phyloP scores from a whole-genome alignment of 495 filamentous ascomycete species.

The Tetracladium marchalianum region DNA sequence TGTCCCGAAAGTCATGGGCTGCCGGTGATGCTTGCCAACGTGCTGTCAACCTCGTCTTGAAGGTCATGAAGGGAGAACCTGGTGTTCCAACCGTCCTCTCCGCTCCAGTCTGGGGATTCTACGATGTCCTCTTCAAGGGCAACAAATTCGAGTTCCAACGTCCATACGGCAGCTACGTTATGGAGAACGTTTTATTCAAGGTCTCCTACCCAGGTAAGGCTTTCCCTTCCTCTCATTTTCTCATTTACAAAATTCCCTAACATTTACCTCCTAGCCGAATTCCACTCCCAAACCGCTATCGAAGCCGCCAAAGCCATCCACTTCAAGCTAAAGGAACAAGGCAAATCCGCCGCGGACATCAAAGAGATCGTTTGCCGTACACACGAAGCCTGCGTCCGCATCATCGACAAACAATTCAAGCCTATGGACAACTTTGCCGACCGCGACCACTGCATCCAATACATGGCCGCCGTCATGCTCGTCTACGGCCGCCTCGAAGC shows the following conservation, averaged over 20 bases:
- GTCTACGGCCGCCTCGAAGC: constrained; percentile 87
- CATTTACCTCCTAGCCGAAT: constrained; percentile 61
- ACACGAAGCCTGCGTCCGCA: constrained; percentile 95
- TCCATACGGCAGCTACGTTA: constrained; percentile 94
- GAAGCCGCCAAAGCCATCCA: constrained; percentile 86
- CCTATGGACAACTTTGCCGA: constrained; percentile 99
- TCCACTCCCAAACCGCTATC: constrained; percentile 98
- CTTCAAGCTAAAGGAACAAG: constrained; percentile 66
- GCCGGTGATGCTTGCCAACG: constrained; percentile 96
- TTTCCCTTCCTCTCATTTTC: constrained; percentile 13
- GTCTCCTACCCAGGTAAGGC: constrained; percentile 91
- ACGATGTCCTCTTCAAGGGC: constrained; percentile 94
- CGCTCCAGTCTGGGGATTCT: constrained; percentile 95
- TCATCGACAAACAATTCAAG: constrained; percentile 99
- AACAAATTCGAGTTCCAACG: constrained; percentile 94
- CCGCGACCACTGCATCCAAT: constrained; percentile 98
- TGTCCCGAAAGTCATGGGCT: constrained; percentile 98
- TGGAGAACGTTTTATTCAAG: constrained; percentile 99
- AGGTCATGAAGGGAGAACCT: constrained; percentile 85
- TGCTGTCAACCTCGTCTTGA: constrained; percentile 87
- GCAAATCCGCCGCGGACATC: constrained; percentile 92
- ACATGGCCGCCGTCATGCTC: constrained; percentile 96
- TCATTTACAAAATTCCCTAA: constrained; percentile 2
- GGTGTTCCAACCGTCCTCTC: constrained; percentile 89
- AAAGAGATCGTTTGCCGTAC: constrained; percentile 87